Base-by-base conservation (phyloP, 768 basidiomycete genomes). In the Fomitopsis pulvina region DNA sequence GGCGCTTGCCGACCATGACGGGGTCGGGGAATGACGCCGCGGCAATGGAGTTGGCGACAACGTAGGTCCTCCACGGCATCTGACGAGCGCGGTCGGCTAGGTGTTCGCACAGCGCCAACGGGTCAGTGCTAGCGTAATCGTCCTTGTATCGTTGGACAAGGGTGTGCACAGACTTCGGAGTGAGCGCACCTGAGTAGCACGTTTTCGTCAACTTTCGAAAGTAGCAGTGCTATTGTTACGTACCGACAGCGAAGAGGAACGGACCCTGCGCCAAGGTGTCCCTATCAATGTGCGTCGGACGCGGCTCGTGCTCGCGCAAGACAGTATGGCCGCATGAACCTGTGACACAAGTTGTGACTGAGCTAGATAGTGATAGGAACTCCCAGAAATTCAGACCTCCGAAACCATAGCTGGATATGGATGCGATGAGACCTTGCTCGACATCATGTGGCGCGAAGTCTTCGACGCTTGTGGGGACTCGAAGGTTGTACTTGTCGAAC, bases 371-470 rank as follows among this genome's bases (percentile, higher is more conserved):
- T 39, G 22, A 10, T 6, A 22, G 29, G 66, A 20, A 14, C 21
- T 27, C 9, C 14, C 18, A 37, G 25, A 20, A 32, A 18, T 20
- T 18, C 55, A 52, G 10, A 56, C 49, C 40, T 49, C 54, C 54
- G 39, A 56, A 49, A 2, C 54, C 54, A 26, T 20, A 56, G 27
- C 54, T 56, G 2, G 52, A 56, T 4, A 56, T 53, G 4, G 54
- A 56, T 1, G 48, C 52, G 49, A 56, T 55, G n/a, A 34, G 45
- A 22, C 54, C 54, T 9, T 4, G 28, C 20, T 28, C n/a, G 29
- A 39, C 2, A 52, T 55, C 40, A 5, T 29, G 22, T 9, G 54
- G 38, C 16, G 34, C 47, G 21, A 56, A 41, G 3, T 56, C 43
- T 24, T 50, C 49, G 21, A 48, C 48, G 2, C 11, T 38, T 7